These are phyloP conservation scores for Fusarium algeriense DNA, from an alignment of 2,329 filamentous ascomycete genomes.

Conservation along the genomic window DNA sequence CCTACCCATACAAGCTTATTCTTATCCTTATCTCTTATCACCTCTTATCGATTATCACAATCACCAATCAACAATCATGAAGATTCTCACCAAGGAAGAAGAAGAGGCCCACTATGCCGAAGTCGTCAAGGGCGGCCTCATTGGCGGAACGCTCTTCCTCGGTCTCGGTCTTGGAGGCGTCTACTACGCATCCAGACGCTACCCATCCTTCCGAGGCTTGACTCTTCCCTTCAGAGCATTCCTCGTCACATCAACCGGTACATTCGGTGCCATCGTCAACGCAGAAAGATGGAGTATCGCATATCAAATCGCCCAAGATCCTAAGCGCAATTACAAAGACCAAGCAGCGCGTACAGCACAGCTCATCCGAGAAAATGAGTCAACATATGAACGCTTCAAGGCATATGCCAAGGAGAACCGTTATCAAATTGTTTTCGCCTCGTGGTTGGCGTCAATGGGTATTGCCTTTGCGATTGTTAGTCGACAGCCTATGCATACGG, in stretches of 20 bases:
- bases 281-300: constrained; percentile 77
- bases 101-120: constrained; percentile 85
- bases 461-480: constrained; percentile 80
- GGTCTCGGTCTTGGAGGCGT: constrained; percentile 76
- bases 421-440: constrained; percentile 85
- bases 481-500: constrained; percentile 77
- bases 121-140: constrained; percentile 82
- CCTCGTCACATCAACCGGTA: constrained; percentile 83
- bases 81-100: constrained; percentile 94
- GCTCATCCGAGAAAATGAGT: constrained; percentile 67
- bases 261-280: constrained; percentile 87
- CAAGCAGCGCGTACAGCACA: constrained; percentile 67
- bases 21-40: constrained; percentile 11
- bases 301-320: constrained; percentile 78
- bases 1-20: neutral
- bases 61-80: constrained; percentile 72
- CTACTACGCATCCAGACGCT: constrained; percentile 74
- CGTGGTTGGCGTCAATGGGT: constrained; percentile 89
- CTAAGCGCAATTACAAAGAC: constrained; percentile 75
- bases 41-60: neutral
- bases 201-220: constrained; percentile 80
- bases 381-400: constrained; percentile 69
- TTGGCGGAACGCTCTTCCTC: constrained; percentile 79
- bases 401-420: constrained; percentile 83
- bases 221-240: constrained; percentile 93